A percentile compares a stretch with the other conserved stretches of the same genome.
phyloP scores from a whole-genome alignment of 108 stramenopile species.

The Craspedostauros australis region DNA sequence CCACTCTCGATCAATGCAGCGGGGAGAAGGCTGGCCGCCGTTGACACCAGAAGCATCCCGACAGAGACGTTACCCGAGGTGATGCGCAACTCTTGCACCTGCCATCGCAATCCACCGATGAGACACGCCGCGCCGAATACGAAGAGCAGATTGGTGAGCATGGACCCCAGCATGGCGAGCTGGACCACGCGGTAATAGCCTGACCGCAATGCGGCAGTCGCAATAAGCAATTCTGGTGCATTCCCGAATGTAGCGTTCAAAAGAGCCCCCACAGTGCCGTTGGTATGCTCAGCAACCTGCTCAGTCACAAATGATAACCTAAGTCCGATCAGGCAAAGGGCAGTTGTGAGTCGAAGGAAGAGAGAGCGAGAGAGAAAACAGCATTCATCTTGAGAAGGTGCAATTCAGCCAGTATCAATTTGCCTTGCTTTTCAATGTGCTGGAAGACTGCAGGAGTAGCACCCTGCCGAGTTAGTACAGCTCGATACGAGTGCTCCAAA shows the following conservation, averaged over 20 bases:
- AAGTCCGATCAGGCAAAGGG: conserved; percentile 1
- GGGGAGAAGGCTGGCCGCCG: conserved; percentile 67
- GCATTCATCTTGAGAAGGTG: neutral
- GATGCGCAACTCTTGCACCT: conserved; percentile 79
- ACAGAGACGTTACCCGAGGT: conserved; percentile 68
- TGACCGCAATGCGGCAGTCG: conserved; percentile 72
- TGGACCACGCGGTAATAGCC: conserved; percentile 88
- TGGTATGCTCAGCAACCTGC: conserved; percentile 89
- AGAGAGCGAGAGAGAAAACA: conserved; percentile 1
- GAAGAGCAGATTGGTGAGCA: conserved; percentile 83
- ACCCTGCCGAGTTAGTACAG: no score
- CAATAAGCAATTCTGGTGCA: conserved; percentile 87
- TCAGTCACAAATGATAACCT: conserved; percentile 82
- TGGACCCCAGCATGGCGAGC: conserved; percentile 83
- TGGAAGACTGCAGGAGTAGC: no score
- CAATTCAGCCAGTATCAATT: no score
- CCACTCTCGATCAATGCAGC: conserved; percentile 64
- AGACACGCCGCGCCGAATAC: conserved; percentile 86
- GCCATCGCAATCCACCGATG: conserved; percentile 80
- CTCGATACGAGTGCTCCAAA: no score
- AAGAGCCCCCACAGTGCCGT: conserved; percentile 88
- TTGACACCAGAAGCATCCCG: conserved; percentile 69
- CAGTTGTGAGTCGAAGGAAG: neutral
- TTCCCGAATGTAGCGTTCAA: conserved; percentile 94
- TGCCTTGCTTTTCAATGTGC: no score